Evolutionary conservation across 192 early-diverging fungal species (phyloP), one percentile per base, ranked within the genome.

Genomic region (Rhizophagus sp.): DNA sequence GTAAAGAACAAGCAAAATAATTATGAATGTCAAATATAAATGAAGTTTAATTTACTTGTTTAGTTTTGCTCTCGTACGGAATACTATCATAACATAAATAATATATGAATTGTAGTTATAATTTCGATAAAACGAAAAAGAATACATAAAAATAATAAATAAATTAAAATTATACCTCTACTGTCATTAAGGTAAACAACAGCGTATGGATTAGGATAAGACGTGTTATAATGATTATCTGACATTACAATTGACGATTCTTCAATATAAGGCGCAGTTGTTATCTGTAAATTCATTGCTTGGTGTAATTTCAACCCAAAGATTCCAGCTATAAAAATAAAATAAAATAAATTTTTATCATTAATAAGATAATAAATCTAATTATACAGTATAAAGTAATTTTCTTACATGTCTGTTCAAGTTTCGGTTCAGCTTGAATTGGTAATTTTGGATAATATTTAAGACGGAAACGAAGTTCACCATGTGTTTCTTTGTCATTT

Each of bases 241-340:
- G 52, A 67, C 34, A 50, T 50, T 30, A 22, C 3, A 27, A 75
- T 50, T 57, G n/a, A 30, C 19, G 24, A 24, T 2, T 64, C 19
- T 49, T 78, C 25, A 30, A 11, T 67, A 67, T 66, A 78, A 7
- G 76, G 63, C 7, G 76, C n/a, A 19, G 39, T 64, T 13, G 76
- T 78, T 17, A 78, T 57, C 34, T 78, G 76, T 10, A 78, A 47
- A 68, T 24, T 50, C 76, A 78, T 78, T 15, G 63, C 76, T n/a
- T 78, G 76, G 12, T 78, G 76, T 2, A 78, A 68, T 78, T 67
- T 63, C 10, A 78, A 22, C 15, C 63, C 64, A 41, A 78, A 27
- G 5, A 78, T 78, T 67, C 76, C 76, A 7, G 76, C 74, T 74
- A 30, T 25, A 44, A 24, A 52, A 25, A 30, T 25, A 44, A 24